These are phyloP conservation scores for Coniferiporia weirii DNA, from an alignment of 1,284 basidiomycete genomes.

Conservation along the genomic window DNA sequence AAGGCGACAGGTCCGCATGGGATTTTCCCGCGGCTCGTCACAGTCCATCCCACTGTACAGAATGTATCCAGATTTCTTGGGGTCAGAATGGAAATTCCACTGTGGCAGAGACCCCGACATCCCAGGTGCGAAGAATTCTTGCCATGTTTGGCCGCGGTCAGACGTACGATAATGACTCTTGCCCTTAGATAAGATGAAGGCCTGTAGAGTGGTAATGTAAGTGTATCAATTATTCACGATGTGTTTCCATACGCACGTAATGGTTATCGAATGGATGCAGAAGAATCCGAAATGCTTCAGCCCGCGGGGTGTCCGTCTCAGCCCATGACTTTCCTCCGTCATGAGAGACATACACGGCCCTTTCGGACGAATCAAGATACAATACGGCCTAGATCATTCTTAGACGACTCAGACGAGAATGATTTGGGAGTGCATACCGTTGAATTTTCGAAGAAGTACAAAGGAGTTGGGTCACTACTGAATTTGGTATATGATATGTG, in stretches of 20 bases:
- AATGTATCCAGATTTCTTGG: conserved; percentile 62
- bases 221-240: neutral
- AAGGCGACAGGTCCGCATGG: conserved; percentile 53
- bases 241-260: conserved; percentile 44
- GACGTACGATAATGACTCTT: conserved; percentile 79
- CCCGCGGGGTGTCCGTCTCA: conserved; percentile 53
- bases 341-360: conserved; percentile 73
- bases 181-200: conserved; percentile 72
- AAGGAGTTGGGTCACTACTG: neutral
- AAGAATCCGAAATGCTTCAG: conserved; percentile 67
- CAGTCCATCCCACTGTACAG: conserved; percentile 79
- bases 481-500: neutral
- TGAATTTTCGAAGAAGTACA: conserved; percentile 84
- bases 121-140: conserved; percentile 64
- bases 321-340: conserved; percentile 89
- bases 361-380: conserved; percentile 72
- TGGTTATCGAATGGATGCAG: conserved; percentile 83
- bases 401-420: neutral
- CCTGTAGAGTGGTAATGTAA: conserved; percentile 42
- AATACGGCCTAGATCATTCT: conserved; percentile 54
- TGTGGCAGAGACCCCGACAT: conserved; percentile 57
- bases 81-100: conserved; percentile 78
- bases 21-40: conserved; percentile 35
- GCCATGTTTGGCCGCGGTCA: conserved; percentile 83
- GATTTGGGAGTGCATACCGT: conserved; percentile 43